Conservation (phyloP, 306 rosid genomes). For the Cucurbita maxima region DNA sequence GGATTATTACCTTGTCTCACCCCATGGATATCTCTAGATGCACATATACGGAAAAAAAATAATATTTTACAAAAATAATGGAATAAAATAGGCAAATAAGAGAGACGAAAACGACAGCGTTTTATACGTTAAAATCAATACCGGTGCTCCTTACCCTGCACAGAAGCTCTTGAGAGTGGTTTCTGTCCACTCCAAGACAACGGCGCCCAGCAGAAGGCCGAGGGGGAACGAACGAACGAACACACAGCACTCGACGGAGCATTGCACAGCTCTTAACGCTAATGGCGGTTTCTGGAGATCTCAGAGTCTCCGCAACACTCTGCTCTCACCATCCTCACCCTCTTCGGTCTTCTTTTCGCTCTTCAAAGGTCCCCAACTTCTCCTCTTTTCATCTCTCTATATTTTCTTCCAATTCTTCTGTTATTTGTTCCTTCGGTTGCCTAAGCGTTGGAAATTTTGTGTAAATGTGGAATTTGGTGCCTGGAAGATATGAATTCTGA, state of each 20-base stretch:
- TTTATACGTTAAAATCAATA: background rate
- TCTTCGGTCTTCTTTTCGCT: conserved; percentile 29
- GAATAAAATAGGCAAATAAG: background rate
- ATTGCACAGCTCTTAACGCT: background rate
- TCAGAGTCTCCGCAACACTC: conserved; percentile 57
- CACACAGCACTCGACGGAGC: background rate
- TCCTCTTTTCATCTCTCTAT: background rate
- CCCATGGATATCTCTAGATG: too few species aligned
- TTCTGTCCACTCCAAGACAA: background rate
- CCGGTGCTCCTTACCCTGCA: background rate
- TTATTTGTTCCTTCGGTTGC: background rate
- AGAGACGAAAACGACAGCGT: background rate
- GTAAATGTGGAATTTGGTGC: background rate
- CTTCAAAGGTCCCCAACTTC: conserved; percentile 40
- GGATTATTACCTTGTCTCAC: too few species aligned
- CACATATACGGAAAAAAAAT: too few species aligned
- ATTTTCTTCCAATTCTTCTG: background rate
- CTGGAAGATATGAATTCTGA: background rate
- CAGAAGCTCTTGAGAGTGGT: background rate
- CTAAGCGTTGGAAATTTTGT: background rate
- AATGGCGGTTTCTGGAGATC: conserved; percentile 65
- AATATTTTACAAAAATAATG: too few species aligned
- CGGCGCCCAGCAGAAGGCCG: background rate
- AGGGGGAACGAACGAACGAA: background rate
- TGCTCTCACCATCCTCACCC: conserved; percentile 38